Evolutionary conservation across 1,284 basidiomycete species (phyloP).

Genomic region (Anthracocystis walkeri): DNA sequence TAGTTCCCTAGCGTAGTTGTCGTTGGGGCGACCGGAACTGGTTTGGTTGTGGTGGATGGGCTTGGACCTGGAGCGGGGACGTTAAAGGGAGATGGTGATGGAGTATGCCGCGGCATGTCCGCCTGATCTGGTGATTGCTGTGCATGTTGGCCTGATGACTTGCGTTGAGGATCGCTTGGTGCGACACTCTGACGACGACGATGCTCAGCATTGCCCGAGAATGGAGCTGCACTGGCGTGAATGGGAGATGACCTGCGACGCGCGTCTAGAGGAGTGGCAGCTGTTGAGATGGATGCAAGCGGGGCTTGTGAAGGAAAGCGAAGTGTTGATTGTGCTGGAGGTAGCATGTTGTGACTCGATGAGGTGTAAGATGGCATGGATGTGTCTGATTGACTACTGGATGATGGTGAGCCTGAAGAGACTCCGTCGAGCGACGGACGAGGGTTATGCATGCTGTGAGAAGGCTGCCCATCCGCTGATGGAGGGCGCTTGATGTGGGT

Average conservation of each 20-base stretch:
- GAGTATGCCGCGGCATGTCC: conserved; percentile 8
- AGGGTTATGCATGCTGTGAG: conserved; percentile 12
- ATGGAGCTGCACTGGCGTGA: background rate
- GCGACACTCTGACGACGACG: conserved; percentile 14
- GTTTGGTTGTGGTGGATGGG: background rate
- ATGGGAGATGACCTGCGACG: conserved; percentile 28
- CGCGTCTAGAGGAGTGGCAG: conserved; percentile 15
- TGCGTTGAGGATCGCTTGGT: background rate
- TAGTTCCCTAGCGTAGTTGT: conserved; percentile 37
- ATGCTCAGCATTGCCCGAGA: conserved; percentile 1
- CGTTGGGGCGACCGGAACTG: conserved; percentile 1
- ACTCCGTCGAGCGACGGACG: conserved; percentile 20
- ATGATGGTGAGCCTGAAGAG: conserved; percentile 13
- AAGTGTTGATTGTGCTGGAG: conserved; percentile 33
- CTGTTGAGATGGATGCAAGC: conserved; percentile 1
- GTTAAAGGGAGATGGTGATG: conserved; percentile 1
- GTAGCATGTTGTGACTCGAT: conserved; percentile 28
- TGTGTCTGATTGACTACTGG: conserved; percentile 7
- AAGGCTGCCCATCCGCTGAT: background rate
- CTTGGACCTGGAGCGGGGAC: background rate
- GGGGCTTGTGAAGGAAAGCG: conserved; percentile 35
- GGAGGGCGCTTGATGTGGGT: background rate
- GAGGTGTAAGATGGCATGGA: conserved; percentile 5
- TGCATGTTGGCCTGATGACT: background rate
- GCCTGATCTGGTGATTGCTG: background rate